These are phyloP conservation scores for Penicillium crustosum DNA, from an alignment of 2,329 filamentous ascomycete genomes.

Conservation along the genomic window DNA sequence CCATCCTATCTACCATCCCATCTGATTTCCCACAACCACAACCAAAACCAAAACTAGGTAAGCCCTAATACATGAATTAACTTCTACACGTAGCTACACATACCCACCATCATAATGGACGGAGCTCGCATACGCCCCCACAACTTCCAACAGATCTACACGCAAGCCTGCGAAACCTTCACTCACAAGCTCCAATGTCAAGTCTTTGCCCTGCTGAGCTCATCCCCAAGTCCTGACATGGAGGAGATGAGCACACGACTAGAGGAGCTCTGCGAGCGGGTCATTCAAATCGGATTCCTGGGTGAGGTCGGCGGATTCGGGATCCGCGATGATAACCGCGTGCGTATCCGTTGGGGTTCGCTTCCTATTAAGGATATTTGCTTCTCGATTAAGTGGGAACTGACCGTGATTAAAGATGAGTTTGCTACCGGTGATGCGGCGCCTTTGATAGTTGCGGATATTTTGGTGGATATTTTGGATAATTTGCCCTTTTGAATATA, in stretches of 20 bases:
- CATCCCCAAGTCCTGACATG: neutral
- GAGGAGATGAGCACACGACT: neutral
- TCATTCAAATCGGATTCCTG: constrained; percentile 1
- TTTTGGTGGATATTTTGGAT: neutral
- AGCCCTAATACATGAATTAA: neutral
- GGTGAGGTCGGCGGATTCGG: neutral
- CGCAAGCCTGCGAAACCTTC: constrained; percentile 2
- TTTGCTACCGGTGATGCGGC: neutral
- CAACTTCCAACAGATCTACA: neutral
- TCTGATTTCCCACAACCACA: neutral
- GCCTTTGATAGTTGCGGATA: neutral
- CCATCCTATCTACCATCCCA: neutral
- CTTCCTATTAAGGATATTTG: constrained; percentile 3
- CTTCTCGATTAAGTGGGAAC: neutral
- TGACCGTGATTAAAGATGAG: neutral
- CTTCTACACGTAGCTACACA: neutral
- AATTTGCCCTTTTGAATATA: neutral
- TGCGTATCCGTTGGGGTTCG: neutral
- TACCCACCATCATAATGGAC: neutral
- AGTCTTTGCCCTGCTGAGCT: neutral
- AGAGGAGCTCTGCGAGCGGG: neutral
- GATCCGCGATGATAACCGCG: neutral
- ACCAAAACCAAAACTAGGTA: neutral
- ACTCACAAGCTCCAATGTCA: constrained; percentile 5
- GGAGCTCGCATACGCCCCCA: neutral